Conservation (phyloP, 768 basidiomycete species). For the Boletus sensibilis region DNA sequence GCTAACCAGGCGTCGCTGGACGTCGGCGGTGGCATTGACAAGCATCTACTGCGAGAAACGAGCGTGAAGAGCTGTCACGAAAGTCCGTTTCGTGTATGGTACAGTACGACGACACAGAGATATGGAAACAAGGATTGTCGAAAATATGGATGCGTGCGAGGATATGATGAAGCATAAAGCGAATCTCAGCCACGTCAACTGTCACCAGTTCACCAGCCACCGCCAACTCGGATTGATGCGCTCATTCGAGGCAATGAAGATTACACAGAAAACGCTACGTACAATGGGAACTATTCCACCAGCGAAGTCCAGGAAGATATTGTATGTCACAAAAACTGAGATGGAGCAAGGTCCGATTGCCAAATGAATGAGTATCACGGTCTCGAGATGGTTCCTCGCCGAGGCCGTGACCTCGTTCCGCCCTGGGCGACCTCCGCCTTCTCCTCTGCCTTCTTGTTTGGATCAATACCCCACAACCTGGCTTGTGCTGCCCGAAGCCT, state of each 20-base stretch:
- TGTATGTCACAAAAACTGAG: background rate
- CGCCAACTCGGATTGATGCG: background rate
- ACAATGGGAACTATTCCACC: background rate
- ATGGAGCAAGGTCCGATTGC: constrained; percentile 10
- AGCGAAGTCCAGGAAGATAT: background rate
- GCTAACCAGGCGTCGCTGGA: constrained; percentile 71
- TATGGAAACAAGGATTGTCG: background rate
- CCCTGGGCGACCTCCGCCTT: constrained; percentile 18
- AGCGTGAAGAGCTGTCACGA: constrained; percentile 21
- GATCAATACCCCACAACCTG: constrained; percentile 37
- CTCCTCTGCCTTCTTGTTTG: constrained; percentile 28
- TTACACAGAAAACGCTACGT: constrained; percentile 1
- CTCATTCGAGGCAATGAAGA: background rate
- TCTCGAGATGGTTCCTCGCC: constrained; percentile 21
- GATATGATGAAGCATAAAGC: background rate
- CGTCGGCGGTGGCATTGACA: constrained; percentile 73
- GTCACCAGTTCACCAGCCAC: background rate
- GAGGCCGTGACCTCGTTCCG: constrained; percentile 33
- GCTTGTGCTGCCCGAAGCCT: constrained; percentile 38
- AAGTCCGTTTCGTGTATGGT: constrained; percentile 12
- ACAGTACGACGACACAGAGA: background rate
- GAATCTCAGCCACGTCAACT: constrained; percentile 6
- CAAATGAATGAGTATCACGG: constrained; percentile 4
- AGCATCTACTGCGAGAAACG: constrained; percentile 27
- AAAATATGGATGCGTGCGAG: background rate